phyloP scores from a whole-genome alignment of 2,329 filamentous ascomycete species.

The Fusarium proliferatum region DNA sequence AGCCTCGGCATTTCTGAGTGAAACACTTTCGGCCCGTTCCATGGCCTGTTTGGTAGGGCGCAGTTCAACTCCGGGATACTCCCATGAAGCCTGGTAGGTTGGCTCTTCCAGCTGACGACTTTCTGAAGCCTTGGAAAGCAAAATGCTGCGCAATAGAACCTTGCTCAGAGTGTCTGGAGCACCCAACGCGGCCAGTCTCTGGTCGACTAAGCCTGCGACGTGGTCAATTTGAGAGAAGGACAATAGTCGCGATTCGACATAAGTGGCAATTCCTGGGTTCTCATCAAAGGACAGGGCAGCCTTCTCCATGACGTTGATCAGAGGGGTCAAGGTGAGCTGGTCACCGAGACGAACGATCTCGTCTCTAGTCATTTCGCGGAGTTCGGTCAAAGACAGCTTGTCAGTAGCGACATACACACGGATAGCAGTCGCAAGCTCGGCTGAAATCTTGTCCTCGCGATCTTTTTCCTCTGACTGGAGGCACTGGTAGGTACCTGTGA shows the following conservation, averaged over 20 bases:
- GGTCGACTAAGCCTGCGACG: background rate
- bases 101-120: background rate
- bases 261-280: background rate
- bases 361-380: background rate
- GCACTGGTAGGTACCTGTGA: constrained; percentile 1
- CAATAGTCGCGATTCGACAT: background rate
- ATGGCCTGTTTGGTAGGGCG: background rate
- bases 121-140: background rate
- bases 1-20: background rate
- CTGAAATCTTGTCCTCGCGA: background rate
- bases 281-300: background rate
- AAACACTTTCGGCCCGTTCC: background rate
- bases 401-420: background rate
- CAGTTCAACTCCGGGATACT: background rate
- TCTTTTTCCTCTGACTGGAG: background rate
- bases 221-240: background rate
- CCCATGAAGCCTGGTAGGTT: background rate
- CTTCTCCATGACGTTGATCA: background rate
- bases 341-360: background rate
- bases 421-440: background rate
- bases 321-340: background rate
- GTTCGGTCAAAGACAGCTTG: background rate
- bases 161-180: background rate
- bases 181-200: background rate
- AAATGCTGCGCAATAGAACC: background rate